Base-by-base conservation (phyloP, 768 basidiomycete genomes). In the Sistotremastrum niveocremeum region DNA sequence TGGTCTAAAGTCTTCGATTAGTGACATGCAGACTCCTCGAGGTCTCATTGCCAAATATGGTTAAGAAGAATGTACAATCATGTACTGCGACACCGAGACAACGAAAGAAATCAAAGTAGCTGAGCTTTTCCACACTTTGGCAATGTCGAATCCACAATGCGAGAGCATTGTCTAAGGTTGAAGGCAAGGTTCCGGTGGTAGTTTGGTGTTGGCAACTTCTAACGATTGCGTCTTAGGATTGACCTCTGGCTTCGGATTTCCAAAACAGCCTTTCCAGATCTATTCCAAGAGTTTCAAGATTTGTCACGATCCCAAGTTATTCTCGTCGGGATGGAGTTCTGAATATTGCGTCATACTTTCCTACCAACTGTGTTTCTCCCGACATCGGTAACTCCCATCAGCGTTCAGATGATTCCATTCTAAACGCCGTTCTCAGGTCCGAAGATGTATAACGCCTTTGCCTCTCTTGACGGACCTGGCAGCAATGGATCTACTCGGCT, bases 381-480 rank as follows among this genome's bases (percentile, higher is more conserved):
- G 90, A 90, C 57, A 70, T 90, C 8, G 80, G 84, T 85, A 55
- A 41, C 74, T 60, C 41, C 42, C 30, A 39, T 57, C 50, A 42
- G 53, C 54, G 34, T 48, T 46, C 41, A 53, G 50, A 43, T 33
- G 46, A 9, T 57, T 52, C 12, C 5, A 20, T 37, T 40, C 37
- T 41, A 52, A n/a, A n/a, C n/a, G n/a, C n/a, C n/a, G n/a, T n/a
- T n/a, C 54, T 37, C 60, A 81, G 88, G 89, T 3, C 91, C 91
- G 2, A 95, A 94, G 65, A 67, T 93, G 86, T 95, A 95, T 63
- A 91, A 88, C 52, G 86, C 90, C 0, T 79, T 88, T 66, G 78
- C 79, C 7, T 83, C 82, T 3, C 72, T 68, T 37, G 79, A 84
- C 54, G 59, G 62, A 4, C 59, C 66, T 33, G 82, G 82, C 4